Conservation (phyloP, 331 rosid genomes). For the Spiraea crenata region DNA sequence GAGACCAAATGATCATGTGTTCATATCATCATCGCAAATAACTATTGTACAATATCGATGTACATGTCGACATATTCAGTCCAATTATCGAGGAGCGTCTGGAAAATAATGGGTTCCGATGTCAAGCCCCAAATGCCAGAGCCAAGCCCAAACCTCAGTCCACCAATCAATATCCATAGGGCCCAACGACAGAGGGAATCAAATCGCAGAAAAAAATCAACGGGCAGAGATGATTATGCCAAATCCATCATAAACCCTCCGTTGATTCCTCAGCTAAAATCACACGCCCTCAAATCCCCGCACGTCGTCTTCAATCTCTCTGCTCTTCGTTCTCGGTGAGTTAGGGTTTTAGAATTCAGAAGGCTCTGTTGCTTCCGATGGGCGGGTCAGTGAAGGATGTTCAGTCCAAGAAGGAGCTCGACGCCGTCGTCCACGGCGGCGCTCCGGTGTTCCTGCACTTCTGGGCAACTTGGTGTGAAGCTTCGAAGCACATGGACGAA, state of each 20-base stretch:
- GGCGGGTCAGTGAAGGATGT: slow-evolving; percentile 79
- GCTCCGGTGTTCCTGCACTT: slow-evolving; percentile 68
- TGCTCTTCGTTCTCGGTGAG: neutral
- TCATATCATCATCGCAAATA: too few species aligned
- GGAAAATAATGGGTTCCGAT: neutral
- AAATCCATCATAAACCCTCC: neutral
- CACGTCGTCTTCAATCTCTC: neutral
- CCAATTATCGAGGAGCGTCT: neutral
- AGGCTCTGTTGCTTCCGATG: slow-evolving; percentile 31
- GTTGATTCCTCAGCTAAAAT: neutral
- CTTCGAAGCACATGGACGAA: slow-evolving; percentile 95
- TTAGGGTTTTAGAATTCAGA: slow-evolving; percentile 1
- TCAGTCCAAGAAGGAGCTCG: slow-evolving; percentile 69
- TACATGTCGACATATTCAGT: neutral
- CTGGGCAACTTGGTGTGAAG: slow-evolving; percentile 99
- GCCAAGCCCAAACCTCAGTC: neutral
- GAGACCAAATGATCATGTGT: too few species aligned
- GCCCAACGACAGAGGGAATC: neutral
- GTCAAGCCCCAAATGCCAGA: neutral
- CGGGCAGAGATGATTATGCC: slow-evolving; percentile 6
- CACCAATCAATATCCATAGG: neutral
- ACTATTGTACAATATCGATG: too few species aligned
- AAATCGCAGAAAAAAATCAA: neutral
- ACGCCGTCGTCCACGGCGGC: slow-evolving; percentile 49
- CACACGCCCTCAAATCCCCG: neutral